Evolutionary conservation across 2,329 filamentous ascomycete genomes (phyloP).

Genomic region (Cladosporium cucumerinum): DNA sequence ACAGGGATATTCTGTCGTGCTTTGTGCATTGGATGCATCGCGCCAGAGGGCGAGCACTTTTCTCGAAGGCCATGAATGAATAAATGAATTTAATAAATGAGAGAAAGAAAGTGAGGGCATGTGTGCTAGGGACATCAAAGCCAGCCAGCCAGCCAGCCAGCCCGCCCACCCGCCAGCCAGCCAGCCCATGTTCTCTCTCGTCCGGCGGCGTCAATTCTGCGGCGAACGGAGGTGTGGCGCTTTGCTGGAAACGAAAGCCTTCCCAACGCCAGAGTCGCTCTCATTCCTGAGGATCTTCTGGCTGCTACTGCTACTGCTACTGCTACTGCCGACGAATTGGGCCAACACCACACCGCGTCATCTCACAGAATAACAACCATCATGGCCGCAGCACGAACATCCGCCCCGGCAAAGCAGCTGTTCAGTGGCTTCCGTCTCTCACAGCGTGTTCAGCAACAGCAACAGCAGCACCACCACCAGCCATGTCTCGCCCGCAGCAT

Average conservation of each 20-base stretch:
- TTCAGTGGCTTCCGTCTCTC: constrained; percentile 27
- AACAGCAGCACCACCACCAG: constrained; percentile 21
- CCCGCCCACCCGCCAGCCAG: too few relatives aligned
- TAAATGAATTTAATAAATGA: background rate
- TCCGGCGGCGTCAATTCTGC: constrained; percentile 1
- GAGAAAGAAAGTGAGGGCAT: background rate
- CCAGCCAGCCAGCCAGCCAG: too few relatives aligned
- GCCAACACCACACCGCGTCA: background rate
- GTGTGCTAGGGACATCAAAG: background rate
- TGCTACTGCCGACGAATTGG: background rate
- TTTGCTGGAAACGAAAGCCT: background rate
- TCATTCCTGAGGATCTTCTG: background rate
- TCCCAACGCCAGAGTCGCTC: constrained; percentile 9
- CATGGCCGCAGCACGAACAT: constrained; percentile 42
- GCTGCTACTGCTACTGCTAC: too few relatives aligned
- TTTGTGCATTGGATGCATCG: constrained; percentile 28
- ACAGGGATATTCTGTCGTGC: constrained; percentile 26
- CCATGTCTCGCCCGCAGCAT: constrained; percentile 51
- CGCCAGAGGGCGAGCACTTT: constrained; percentile 33
- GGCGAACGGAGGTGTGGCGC: constrained; percentile 4
- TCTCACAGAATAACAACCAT: background rate
- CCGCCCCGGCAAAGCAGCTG: constrained; percentile 37
- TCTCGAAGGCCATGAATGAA: constrained; percentile 4
- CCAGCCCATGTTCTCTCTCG: background rate
- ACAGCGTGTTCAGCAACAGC: constrained; percentile 22